Base-by-base conservation (phyloP, 352 stramenopile genomes). In the Elongisporangium senticosum region DNA sequence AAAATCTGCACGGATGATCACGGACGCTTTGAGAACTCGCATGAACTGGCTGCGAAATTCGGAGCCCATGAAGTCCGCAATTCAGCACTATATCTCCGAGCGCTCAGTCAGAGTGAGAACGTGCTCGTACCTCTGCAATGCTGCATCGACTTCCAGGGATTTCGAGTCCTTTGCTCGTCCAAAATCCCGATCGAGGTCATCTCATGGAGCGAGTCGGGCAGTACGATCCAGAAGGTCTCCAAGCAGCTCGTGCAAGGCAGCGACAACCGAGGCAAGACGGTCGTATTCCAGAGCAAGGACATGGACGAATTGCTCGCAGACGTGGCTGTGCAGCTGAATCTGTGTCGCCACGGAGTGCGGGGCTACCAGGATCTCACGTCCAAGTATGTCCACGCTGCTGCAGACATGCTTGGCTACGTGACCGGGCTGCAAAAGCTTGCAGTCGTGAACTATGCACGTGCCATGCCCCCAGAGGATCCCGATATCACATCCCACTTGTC, bases 1-100 rank as follows among this genome's bases (percentile, higher is more conserved):
- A 86, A 96, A 66, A 66, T 98, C 15, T 92, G 77, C 53, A 86
- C 76, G 2, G 91, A 98, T 49, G 90, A 98, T 54, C 85, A 98
- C 61, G 91, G 91, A 17, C 71, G 93, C 3, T 98, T 88, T 56
- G 91, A 98, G 55, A 76, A 87, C 7, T 95, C 78, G 0, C 86
- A 98, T 56, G 93, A 98, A 55, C 75, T 77, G 47, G 78, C 91
- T 2, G 83, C 86, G 15, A 98, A 98, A 69, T 83, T 70, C 14
- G 87, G 74, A 1, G 83, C 82, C 26, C 75, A 96, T 24, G 85
- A 96, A 58, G 67, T 93, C 2, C 66, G 88, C 26, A 90, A 95
- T 52, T 94, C 86, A 7, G 77, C 79, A 1, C 60, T 96, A 43
- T 95, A 90, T 56, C 65, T 92, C 14, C 76, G 79, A 7, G 71